Conservation (phyloP, 1,284 basidiomycete species). For the Cryptococcus maquisensis region DNA sequence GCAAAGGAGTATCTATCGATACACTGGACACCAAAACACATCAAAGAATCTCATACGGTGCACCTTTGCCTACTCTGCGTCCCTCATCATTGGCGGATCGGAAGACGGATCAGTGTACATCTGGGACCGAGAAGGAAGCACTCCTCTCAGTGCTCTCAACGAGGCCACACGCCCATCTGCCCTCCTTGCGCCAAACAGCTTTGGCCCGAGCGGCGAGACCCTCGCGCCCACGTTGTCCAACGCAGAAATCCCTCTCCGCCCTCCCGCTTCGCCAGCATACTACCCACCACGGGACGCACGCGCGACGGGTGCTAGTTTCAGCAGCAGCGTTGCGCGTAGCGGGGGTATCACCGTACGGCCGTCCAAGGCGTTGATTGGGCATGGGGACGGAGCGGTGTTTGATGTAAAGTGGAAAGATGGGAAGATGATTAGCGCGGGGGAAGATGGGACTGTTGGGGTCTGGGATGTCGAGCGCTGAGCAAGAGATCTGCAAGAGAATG, state of each 20-base stretch:
- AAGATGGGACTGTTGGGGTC: conserved; percentile 50
- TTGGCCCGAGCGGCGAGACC: too few relatives aligned
- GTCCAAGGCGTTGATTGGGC: conserved; percentile 32
- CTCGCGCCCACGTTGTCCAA: too few relatives aligned
- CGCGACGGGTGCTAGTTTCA: neutral
- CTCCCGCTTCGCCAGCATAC: conserved; percentile 21
- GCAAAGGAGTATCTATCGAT: conserved; percentile 49
- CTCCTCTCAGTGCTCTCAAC: neutral
- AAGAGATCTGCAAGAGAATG: neutral
- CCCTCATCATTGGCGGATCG: conserved; percentile 49
- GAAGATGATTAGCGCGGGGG: conserved; percentile 47
- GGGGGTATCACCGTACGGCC: conserved; percentile 26
- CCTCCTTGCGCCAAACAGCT: neutral
- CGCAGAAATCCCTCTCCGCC: too few relatives aligned
- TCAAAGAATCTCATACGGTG: conserved; percentile 53
- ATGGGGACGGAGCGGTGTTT: conserved; percentile 45
- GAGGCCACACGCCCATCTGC: neutral
- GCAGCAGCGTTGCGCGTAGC: conserved; percentile 2
- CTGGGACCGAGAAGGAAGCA: conserved; percentile 37
- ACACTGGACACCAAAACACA: conserved; percentile 54
- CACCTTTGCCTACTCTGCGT: conserved; percentile 46
- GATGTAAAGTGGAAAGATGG: conserved; percentile 50
- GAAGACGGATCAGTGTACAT: conserved; percentile 48
- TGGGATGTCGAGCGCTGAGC: conserved; percentile 36
- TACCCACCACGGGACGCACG: conserved; percentile 24